Conservation (phyloP, 495 filamentous ascomycete genomes). For the Lindgomyces ingoldianus region DNA sequence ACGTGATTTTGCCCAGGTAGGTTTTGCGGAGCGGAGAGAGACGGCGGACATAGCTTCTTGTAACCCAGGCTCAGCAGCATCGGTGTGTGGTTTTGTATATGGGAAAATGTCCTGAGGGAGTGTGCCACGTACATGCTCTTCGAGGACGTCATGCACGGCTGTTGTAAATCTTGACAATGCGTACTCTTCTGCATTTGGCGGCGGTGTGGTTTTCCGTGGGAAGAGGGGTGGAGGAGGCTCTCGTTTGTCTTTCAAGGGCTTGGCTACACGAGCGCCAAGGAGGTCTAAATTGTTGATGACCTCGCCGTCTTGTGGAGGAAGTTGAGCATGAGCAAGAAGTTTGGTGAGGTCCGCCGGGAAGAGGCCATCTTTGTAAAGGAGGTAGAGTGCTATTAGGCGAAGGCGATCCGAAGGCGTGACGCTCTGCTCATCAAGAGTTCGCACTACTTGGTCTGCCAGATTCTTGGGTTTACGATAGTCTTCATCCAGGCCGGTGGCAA, state of each 20-base stretch:
- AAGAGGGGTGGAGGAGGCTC: conserved; percentile 67
- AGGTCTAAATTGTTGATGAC: conserved; percentile 77
- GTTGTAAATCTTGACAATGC: conserved; percentile 62
- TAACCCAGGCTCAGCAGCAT: conserved; percentile 57
- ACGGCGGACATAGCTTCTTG: conserved; percentile 64
- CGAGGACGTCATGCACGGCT: conserved; percentile 57
- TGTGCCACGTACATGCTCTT: conserved; percentile 61
- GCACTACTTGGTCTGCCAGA: conserved; percentile 78
- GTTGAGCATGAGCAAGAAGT: conserved; percentile 77
- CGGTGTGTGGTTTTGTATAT: conserved; percentile 74
- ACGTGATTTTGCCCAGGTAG: conserved; percentile 88
- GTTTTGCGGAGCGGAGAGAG: conserved; percentile 84
- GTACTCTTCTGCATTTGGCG: conserved; percentile 54
- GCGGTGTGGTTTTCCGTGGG: conserved; percentile 56
- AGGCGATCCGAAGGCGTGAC: conserved; percentile 72
- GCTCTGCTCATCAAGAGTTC: conserved; percentile 77
- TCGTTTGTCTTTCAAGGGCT: conserved; percentile 73
- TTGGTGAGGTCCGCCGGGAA: conserved; percentile 82
- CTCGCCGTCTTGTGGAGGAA: conserved; percentile 71
- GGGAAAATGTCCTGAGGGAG: conserved; percentile 68
- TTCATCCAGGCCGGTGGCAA: conserved; percentile 92
- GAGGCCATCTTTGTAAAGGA: conserved; percentile 86
- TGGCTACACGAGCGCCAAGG: conserved; percentile 74
- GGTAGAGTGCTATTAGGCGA: conserved; percentile 79
- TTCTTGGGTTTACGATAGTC: conserved; percentile 90